Evolutionary conservation across 768 basidiomycete species (phyloP).

Genomic region (Boletellus sp.): DNA sequence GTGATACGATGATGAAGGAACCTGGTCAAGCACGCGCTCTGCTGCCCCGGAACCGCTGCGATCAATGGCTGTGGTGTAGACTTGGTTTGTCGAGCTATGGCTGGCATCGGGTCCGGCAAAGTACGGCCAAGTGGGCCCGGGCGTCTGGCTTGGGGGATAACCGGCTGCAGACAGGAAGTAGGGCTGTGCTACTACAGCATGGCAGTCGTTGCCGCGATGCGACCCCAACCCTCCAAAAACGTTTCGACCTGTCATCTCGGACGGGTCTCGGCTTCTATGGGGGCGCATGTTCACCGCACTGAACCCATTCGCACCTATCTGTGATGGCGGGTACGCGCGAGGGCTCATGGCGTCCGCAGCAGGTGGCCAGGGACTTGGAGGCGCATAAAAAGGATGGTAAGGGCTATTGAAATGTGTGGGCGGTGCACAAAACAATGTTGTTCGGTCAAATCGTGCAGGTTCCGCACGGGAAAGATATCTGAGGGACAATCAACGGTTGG

Average conservation of each 20-base stretch:
- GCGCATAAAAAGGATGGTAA: neutral
- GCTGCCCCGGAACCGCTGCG: neutral
- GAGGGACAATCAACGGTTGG: neutral
- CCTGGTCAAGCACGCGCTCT: slow-evolving; percentile 3
- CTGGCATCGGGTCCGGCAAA: neutral
- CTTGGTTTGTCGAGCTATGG: neutral
- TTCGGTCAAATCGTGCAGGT: neutral
- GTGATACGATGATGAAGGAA: neutral
- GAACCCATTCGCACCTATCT: neutral
- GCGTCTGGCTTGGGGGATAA: neutral
- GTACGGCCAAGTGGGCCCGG: neutral
- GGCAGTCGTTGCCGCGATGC: slow-evolving; percentile 1
- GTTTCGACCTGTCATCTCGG: neutral
- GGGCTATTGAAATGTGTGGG: neutral
- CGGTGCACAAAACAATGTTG: too few species aligned
- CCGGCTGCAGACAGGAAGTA: neutral
- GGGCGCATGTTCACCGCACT: neutral
- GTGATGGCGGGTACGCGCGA: neutral
- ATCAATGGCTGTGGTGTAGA: neutral
- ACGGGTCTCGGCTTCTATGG: slow-evolving; percentile 9
- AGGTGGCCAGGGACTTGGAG: neutral
- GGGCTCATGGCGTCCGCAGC: neutral
- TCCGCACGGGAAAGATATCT: slow-evolving; percentile 3
- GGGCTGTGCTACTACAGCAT: slow-evolving; percentile 23
- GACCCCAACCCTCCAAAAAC: neutral